Conservation (phyloP, 352 stramenopile genomes). For the Elongisporangium undulatum region DNA sequence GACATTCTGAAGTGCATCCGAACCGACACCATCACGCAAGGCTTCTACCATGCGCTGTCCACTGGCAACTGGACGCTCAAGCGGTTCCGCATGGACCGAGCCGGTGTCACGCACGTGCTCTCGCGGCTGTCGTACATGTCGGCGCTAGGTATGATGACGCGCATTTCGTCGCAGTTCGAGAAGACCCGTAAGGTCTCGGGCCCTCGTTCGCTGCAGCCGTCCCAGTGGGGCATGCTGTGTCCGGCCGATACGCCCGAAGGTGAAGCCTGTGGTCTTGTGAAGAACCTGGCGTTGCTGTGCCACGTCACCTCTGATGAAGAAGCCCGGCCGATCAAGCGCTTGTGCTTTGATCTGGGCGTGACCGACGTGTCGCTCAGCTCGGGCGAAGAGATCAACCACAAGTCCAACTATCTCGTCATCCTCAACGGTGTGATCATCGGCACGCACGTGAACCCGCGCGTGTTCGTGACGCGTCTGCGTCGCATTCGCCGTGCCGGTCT, state of each 20-base stretch:
- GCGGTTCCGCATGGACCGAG: slow-evolving; percentile 99
- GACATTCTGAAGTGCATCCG: slow-evolving; percentile 98
- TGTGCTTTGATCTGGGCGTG: slow-evolving; percentile 97
- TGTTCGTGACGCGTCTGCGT: slow-evolving; percentile 86
- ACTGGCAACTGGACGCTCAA: slow-evolving; percentile 99
- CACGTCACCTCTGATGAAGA: slow-evolving; percentile 95
- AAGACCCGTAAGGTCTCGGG: slow-evolving; percentile 99
- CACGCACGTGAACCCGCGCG: slow-evolving; percentile 89
- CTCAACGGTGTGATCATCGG: slow-evolving; percentile 99
- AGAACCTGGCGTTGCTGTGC: slow-evolving; percentile 98
- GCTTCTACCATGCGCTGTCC: slow-evolving; percentile 79
- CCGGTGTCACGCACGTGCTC: slow-evolving; percentile 96
- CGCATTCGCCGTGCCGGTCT: slow-evolving; percentile 80
- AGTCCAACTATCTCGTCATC: slow-evolving; percentile 96
- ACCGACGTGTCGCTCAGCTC: slow-evolving; percentile 94
- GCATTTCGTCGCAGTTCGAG: slow-evolving; percentile 99
- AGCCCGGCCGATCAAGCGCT: slow-evolving; percentile 88
- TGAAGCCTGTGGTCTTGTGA: slow-evolving; percentile 98
- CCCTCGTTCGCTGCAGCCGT: slow-evolving; percentile 96
- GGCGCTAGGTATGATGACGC: slow-evolving; percentile 99
- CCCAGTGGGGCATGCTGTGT: slow-evolving; percentile 99
- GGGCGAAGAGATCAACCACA: slow-evolving; percentile 96
- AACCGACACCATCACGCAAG: slow-evolving; percentile 98
- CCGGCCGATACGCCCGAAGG: slow-evolving; percentile 99
- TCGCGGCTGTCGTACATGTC: slow-evolving; percentile 98